Conservation (phyloP, 2,329 filamentous ascomycete species). For the Fusarium illudens region DNA sequence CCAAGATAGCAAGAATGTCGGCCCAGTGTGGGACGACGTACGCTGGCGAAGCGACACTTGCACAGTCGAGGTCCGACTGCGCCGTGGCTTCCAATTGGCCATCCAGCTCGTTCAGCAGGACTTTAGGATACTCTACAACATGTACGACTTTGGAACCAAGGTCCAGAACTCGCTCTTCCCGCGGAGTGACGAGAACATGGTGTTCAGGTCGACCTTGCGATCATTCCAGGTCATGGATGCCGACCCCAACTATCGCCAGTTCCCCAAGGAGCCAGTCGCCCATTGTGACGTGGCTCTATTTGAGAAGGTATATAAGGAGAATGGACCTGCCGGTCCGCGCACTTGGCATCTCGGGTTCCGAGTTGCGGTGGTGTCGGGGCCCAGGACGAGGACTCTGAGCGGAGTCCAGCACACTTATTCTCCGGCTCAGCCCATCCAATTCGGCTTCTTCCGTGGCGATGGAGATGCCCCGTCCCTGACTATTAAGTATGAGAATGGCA, state of each 20-base stretch:
- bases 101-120: conserved; percentile 79
- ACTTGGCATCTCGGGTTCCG: conserved; percentile 82
- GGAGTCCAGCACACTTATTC: conserved; percentile 76
- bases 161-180: conserved; percentile 76
- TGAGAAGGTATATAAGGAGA: conserved; percentile 73
- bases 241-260: conserved; percentile 72
- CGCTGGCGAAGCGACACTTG: conserved; percentile 76
- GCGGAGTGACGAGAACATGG: conserved; percentile 72
- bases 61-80: conserved; percentile 73
- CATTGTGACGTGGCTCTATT: conserved; percentile 80
- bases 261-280: conserved; percentile 77
- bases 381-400: conserved; percentile 79
- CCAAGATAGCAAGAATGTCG: conserved; percentile 71
- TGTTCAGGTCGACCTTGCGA: conserved; percentile 74
- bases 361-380: conserved; percentile 78
- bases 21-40: conserved; percentile 83
- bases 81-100: conserved; percentile 77
- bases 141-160: conserved; percentile 84
- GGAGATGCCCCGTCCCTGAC: conserved; percentile 74
- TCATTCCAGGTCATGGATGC: conserved; percentile 85
- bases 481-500: conserved; percentile 73
- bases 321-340: conserved; percentile 76
- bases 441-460: conserved; percentile 78
- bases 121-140: conserved; percentile 80
- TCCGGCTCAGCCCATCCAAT: conserved; percentile 74